Evolutionary conservation across 202 grass and related monocot genomes (phyloP).

Genomic region (Tripidium arundinaceum): DNA sequence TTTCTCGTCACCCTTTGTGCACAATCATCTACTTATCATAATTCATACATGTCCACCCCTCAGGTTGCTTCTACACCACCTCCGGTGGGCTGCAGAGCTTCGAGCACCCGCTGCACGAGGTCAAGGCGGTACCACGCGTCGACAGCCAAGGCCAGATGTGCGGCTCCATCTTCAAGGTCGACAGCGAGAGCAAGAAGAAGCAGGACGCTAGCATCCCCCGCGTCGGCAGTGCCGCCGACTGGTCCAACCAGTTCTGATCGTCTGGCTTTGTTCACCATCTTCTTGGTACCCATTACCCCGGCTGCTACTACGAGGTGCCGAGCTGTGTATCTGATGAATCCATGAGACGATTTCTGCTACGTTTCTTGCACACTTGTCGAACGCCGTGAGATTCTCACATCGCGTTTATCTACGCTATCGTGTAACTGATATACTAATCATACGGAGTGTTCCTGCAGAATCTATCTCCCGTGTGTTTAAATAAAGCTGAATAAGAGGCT

Average conservation of each 20-base stretch:
- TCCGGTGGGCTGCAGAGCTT: constrained; percentile 90
- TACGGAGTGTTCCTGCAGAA: not conserved
- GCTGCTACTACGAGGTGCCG: not conserved
- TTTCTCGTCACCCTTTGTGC: not conserved
- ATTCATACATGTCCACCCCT: not conserved
- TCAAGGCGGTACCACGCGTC: constrained; percentile 80
- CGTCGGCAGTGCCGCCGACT: constrained; percentile 82
- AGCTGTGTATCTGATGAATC: constrained; percentile 3
- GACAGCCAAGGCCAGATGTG: constrained; percentile 96
- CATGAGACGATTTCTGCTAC: constrained; percentile 6
- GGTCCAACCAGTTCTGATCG: constrained; percentile 73
- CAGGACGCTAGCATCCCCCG: constrained; percentile 80
- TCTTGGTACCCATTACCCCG: not conserved
- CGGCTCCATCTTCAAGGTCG: constrained; percentile 76
- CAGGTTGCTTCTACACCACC: constrained; percentile 99
- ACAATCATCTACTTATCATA: not conserved
- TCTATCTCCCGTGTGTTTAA: not conserved
- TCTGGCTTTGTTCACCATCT: too few species aligned
- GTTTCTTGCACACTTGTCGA: constrained; percentile 12
- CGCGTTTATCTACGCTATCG: not conserved
- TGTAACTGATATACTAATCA: constrained; percentile 21
- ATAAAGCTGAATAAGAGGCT: constrained; percentile 26
- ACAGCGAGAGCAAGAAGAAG: constrained; percentile 86
- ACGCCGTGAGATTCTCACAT: not conserved
- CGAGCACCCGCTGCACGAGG: constrained; percentile 77